Conservation (phyloP, 2,329 filamentous ascomycete genomes). For the Colletotrichum higginsianum region DNA sequence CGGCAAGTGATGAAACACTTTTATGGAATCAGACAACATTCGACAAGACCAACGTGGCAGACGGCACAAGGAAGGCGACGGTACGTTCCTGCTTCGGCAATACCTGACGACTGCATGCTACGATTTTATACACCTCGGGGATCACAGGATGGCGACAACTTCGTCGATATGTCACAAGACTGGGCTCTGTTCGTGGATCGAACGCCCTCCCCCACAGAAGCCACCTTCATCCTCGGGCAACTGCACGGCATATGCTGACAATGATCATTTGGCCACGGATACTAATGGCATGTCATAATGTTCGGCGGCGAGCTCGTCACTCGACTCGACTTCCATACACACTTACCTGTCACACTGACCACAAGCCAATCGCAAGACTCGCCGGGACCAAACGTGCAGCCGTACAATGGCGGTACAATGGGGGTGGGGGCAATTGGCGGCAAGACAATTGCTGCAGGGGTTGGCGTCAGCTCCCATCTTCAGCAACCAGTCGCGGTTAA, state of each 20-base stretch:
- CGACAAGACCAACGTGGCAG: constrained; percentile 15
- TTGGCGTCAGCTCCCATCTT: constrained; percentile 13
- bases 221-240: constrained; percentile 16
- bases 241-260: background rate
- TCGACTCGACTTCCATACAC: constrained; percentile 23
- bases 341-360: constrained; percentile 27
- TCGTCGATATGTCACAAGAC: constrained; percentile 11
- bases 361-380: constrained; percentile 35
- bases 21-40: constrained; percentile 22
- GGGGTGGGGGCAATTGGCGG: background rate
- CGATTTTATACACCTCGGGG: background rate
- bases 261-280: background rate
- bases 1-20: constrained; percentile 8
- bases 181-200: background rate
- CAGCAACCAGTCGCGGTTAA: constrained; percentile 13
- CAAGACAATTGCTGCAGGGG: constrained; percentile 17
- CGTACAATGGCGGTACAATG: background rate
- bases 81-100: background rate
- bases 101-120: background rate
- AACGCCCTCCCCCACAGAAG: background rate
- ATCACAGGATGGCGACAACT: constrained; percentile 13
- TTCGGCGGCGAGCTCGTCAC: background rate
- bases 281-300: constrained; percentile 9
- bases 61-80: background rate
- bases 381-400: constrained; percentile 23